Evolutionary conservation across 768 basidiomycete genomes (phyloP).

Genomic region (Psilocybe azurescens): DNA sequence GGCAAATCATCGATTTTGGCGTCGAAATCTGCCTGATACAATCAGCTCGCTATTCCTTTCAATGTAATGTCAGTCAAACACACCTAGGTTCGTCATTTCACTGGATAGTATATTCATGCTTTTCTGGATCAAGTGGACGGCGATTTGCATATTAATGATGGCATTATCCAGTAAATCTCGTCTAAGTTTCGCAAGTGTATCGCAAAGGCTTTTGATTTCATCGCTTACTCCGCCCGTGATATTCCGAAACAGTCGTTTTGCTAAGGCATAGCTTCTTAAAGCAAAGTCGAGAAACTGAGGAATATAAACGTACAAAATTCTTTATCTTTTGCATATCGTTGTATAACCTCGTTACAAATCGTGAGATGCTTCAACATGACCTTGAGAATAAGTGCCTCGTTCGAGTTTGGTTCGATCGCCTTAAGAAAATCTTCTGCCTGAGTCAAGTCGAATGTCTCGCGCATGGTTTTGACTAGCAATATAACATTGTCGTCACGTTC

Average conservation of each 20-base stretch:
- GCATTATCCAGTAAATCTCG: neutral
- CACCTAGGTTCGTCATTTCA: neutral
- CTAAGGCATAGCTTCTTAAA: neutral
- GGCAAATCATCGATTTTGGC: slow-evolving; percentile 4
- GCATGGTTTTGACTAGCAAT: neutral
- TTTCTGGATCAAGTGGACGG: neutral
- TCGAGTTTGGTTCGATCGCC: neutral
- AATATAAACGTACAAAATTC: neutral
- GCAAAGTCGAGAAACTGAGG: neutral
- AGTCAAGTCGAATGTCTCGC: slow-evolving; percentile 3
- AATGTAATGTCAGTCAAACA: neutral
- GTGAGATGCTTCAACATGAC: slow-evolving; percentile 1
- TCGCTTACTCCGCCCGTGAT: neutral
- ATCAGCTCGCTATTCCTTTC: too few relatives aligned
- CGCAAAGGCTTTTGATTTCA: neutral
- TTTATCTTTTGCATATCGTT: neutral
- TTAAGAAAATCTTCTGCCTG: neutral
- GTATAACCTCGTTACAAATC: neutral
- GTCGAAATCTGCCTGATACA: neutral
- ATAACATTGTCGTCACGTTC: neutral
- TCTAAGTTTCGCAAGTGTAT: neutral
- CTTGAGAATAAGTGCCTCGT: slow-evolving; percentile 1
- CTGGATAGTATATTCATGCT: neutral
- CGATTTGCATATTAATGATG: neutral
- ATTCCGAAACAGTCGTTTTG: neutral